phyloP scores from a whole-genome alignment of 202 grass and related monocot species.

The Bolboschoenoplectus hybrid region DNA sequence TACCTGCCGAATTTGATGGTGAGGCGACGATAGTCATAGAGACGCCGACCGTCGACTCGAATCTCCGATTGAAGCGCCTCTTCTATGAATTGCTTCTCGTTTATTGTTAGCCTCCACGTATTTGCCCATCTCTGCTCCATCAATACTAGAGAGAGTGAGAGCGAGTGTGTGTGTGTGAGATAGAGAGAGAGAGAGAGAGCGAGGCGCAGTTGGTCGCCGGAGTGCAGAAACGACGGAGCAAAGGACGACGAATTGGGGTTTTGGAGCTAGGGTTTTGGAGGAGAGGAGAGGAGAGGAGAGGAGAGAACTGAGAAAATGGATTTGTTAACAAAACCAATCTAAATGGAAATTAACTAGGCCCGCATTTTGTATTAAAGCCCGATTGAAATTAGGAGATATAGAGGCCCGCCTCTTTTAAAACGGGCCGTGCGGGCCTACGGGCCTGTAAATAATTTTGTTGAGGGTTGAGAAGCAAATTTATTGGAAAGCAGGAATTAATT shows the following conservation, averaged over 20 bases:
- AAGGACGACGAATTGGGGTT: not conserved
- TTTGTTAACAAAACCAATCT: too few species aligned
- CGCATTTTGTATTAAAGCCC: too few species aligned
- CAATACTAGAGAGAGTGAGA: not conserved
- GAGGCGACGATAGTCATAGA: constrained; percentile 84
- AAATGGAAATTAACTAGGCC: too few species aligned
- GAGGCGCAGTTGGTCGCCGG: not conserved
- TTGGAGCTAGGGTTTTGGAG: constrained; percentile 37
- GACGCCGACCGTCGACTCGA: constrained; percentile 85
- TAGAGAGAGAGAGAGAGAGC: not conserved
- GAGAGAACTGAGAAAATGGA: too few species aligned
- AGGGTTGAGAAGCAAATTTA: too few species aligned
- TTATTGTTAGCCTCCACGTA: constrained; percentile 64
- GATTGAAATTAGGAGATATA: too few species aligned
- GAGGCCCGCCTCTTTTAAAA: too few species aligned
- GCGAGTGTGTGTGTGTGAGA: not conserved
- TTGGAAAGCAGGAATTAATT: too few species aligned
- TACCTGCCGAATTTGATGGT: constrained; percentile 79
- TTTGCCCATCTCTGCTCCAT: constrained; percentile 61
- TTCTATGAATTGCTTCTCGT: constrained; percentile 86
- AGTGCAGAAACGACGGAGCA: not conserved
- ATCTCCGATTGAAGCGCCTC: constrained; percentile 63
- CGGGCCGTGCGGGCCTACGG: too few species aligned
- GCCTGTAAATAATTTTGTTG: too few species aligned
- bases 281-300: not conserved